Evolutionary conservation across 768 basidiomycete genomes (phyloP), one percentile per base, ranked within the genome.

Genomic region (Scleroderma bovista): DNA sequence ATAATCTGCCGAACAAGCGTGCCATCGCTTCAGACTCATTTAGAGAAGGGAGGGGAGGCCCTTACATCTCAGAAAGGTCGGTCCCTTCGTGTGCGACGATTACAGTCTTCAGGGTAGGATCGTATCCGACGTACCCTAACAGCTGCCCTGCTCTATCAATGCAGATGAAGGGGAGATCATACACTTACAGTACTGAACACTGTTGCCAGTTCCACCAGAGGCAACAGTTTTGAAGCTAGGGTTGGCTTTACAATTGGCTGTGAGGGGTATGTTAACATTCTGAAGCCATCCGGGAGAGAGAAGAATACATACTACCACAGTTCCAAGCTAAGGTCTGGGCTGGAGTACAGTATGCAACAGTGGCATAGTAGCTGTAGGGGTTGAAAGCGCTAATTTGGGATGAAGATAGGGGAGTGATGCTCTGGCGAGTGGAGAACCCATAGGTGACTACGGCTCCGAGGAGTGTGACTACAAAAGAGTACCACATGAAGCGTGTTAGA

Each of bases 71-170:
- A 0, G 33, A 37, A 17, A 63, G 56, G 26, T 70, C 29, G 6
- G 65, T 72, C 50, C 70, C 71, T 29, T 74, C 60, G 44, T 75
- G 72, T 4, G 66, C 51, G 3, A 73, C 71, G 39, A 73, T 67
- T 33, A 72, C 70, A 2, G 60, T 64, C 10, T 57, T 2, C 31
- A 73, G 58, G 1, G 54, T 60, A 1, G 77, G 72, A 47, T 74
- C 75, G 52, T 68, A 80, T n/a, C 78, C 78, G 23, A 80, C 79
- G 47, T 66, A 79, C 78, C 78, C 78, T 79, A 24, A 17, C 19
- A 4, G 9, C 9, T 29, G 5, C 26, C 23, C 13, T 15, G n/a
- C n/a, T n/a, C n/a, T 13, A 26, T 19, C 29, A 6, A 22, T 9
- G 23, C 23, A 6, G 6, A 42, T 10, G 34, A 44, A 29, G 16